phyloP scores from a whole-genome alignment of 306 rosid genomes.

The Senna siamea region DNA sequence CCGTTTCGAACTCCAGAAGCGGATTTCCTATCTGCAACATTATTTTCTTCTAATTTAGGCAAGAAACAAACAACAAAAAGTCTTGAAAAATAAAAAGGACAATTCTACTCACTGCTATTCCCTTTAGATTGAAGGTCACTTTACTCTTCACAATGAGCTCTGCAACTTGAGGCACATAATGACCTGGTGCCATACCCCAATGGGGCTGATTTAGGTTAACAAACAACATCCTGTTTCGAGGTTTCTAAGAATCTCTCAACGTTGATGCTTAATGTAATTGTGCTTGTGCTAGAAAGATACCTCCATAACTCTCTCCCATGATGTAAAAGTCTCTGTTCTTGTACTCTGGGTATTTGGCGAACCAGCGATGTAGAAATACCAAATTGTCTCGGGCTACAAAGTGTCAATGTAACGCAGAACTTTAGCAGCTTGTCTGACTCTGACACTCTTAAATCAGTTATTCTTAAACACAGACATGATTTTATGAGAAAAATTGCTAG shows the following conservation, averaged over 20 bases:
- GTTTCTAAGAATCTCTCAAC: too few relatives aligned
- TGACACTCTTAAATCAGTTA: background rate
- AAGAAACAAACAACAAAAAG: background rate
- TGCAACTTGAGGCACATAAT: slow-evolving; percentile 58
- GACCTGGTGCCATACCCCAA: too few relatives aligned
- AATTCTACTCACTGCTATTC: slow-evolving; percentile 48
- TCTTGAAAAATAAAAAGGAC: too few relatives aligned
- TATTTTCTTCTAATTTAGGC: background rate
- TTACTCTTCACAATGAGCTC: slow-evolving; percentile 43
- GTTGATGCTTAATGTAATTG: too few relatives aligned
- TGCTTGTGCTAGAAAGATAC: too few relatives aligned
- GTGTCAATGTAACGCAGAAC: background rate
- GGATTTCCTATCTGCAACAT: slow-evolving; percentile 54
- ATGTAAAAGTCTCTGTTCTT: slow-evolving; percentile 38
- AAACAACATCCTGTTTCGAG: too few relatives aligned
- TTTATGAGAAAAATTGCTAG: background rate
- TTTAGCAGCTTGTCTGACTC: background rate
- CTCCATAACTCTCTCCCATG: slow-evolving; percentile 56
- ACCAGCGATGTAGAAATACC: slow-evolving; percentile 46
- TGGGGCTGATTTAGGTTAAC: too few relatives aligned
- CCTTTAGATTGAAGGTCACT: slow-evolving; percentile 44
- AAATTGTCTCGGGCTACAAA: slow-evolving; percentile 47
- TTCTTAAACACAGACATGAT: background rate
- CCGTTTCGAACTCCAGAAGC: slow-evolving; percentile 40
- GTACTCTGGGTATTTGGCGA: slow-evolving; percentile 48